Percentiles rank a stretch among this genome's conserved stretches.
These are phyloP conservation scores for Sophora flavescens DNA, from an alignment of 306 rosid species.

Conservation along the genomic window DNA sequence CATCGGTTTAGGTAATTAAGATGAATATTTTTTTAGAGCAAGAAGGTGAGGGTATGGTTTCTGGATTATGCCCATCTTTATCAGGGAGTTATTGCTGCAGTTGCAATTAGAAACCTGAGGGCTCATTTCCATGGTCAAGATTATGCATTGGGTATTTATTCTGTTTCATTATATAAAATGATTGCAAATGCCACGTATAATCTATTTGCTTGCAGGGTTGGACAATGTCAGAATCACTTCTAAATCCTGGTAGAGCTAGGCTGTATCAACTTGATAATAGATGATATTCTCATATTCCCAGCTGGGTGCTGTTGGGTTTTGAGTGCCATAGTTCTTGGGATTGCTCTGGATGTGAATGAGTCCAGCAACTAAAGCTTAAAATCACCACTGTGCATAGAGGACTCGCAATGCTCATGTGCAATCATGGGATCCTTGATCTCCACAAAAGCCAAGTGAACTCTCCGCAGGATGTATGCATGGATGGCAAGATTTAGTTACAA, in stretches of 20 bases:
- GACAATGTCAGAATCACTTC: slow-evolving; percentile 91
- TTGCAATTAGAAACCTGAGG: slow-evolving; percentile 32
- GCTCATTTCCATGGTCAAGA: not conserved
- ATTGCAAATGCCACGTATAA: slow-evolving; percentile 2
- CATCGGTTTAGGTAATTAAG: slow-evolving; percentile 5
- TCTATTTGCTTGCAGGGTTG: slow-evolving; percentile 74
- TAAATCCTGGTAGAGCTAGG: slow-evolving; percentile 98
- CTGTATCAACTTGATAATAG: slow-evolving; percentile 52
- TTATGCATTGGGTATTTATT: slow-evolving; percentile 9
- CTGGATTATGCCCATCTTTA: not conserved
- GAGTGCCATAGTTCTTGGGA: slow-evolving; percentile 31
- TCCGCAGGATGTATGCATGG: slow-evolving; percentile 40
- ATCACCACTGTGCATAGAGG: slow-evolving; percentile 33
- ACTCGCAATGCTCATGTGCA: slow-evolving; percentile 36
- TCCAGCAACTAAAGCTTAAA: slow-evolving; percentile 20
- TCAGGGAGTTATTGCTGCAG: slow-evolving; percentile 19
- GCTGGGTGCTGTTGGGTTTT: slow-evolving; percentile 46
- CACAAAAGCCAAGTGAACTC: slow-evolving; percentile 38
- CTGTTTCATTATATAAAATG: not conserved
- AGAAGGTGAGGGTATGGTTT: not conserved
- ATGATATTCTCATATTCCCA: slow-evolving; percentile 42
- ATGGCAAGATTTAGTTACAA: slow-evolving; percentile 33
- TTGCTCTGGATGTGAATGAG: slow-evolving; percentile 35
- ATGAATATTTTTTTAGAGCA: not conserved
- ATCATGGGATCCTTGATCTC: slow-evolving; percentile 46